Evolutionary conservation across 2,329 filamentous ascomycete genomes (phyloP), one percentile per base, ranked within the genome.

Genomic region (Lecanicillium sp.): DNA sequence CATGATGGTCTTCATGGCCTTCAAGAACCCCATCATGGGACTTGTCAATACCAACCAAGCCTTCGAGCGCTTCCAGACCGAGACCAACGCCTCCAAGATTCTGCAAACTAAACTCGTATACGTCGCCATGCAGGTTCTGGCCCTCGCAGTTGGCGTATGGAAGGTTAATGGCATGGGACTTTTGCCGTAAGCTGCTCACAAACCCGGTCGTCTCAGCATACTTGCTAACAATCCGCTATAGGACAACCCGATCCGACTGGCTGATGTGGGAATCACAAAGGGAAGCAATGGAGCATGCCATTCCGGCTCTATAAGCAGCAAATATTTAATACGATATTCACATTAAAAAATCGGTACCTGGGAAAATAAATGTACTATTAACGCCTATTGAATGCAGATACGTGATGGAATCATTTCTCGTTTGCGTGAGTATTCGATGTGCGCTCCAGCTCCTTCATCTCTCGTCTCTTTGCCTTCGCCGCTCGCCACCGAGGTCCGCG

Each of bases 1-100:
- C 65, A 97, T 97, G 87, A 98, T 97, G 89, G 90, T 97, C 14
- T 89, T 90, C 55, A 97, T 96, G 84, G 81, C 94, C 33, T 98
- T 98, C 74, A 97, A 97, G 72, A 94, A 86, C 49, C 92, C 92
- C 9, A 74, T 98, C 44, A 78, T 87, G 62, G 92, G 89, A 25
- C 68, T 97, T 33, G 65, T 94, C 44, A 78, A 71, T 49, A 90
- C 90, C 34, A 88, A 92, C 57, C 77, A 81, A 55, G 86, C 85
- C n/a, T 97, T 98, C 60, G 79, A 87, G 56, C 82, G 84, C 45
- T 94, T 94, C 62, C 87, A 96, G 60, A 89, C 86, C 15, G 81
- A 87, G 38, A 79, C 76, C 25, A 95, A 86, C 50, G 77, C 74
- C 46, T 68, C 65, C 29, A 77, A 87, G 57, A 73, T 97, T 51